These are phyloP conservation scores for Talaromyces marneffei DNA, from an alignment of 2,329 filamentous ascomycete species.

Conservation along the genomic window DNA sequence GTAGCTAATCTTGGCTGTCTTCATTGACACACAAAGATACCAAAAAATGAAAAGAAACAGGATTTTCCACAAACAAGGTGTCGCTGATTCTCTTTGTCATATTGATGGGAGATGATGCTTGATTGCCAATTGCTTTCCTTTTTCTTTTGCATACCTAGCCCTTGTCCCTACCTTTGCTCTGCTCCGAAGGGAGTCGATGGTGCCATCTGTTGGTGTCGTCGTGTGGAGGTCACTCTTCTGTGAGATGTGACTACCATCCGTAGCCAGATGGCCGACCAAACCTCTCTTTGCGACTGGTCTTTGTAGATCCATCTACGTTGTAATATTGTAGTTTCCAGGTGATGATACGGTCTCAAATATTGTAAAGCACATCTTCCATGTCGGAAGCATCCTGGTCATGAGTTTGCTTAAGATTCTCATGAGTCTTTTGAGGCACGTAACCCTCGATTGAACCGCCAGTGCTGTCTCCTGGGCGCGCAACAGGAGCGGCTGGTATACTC, in stretches of 20 bases:
- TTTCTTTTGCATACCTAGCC: neutral
- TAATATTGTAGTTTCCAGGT: conserved; percentile 11
- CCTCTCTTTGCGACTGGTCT: neutral
- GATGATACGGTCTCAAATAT: conserved; percentile 30
- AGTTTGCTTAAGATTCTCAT: neutral
- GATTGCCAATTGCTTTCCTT: conserved; percentile 64
- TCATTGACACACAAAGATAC: conserved; percentile 22
- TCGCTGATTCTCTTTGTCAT: conserved; percentile 67
- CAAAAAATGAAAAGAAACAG: conserved; percentile 35
- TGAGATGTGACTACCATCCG: neutral
- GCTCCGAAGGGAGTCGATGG: neutral
- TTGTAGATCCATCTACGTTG: conserved; percentile 2
- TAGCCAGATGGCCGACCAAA: neutral
- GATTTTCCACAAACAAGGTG: conserved; percentile 61
- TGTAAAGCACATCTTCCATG: conserved; percentile 45
- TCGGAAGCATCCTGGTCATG: conserved; percentile 40
- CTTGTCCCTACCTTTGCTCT: neutral
- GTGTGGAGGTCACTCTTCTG: neutral
- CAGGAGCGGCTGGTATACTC: conserved; percentile 24
- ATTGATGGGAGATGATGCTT: conserved; percentile 65
- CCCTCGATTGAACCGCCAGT: conserved; percentile 39
- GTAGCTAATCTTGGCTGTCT: conserved; percentile 18
- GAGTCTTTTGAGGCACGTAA: conserved; percentile 28
- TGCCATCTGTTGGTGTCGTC: neutral
- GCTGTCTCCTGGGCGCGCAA: conserved; percentile 28